Evolutionary conservation across 148 eudicot species (phyloP).

Genomic region (Camellia sinensis): DNA sequence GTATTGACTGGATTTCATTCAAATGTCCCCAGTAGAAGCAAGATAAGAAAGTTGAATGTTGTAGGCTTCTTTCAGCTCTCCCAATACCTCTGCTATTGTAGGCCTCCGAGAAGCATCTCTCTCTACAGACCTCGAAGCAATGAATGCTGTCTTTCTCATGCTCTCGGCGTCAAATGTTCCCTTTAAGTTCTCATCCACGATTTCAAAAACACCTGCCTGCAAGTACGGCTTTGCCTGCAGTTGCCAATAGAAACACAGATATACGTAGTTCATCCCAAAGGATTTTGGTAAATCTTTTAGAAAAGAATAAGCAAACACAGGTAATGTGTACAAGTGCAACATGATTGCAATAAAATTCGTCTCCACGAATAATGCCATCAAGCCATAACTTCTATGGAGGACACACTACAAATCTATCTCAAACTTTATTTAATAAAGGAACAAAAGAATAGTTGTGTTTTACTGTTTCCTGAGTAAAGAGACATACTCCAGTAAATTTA

Average conservation of each 20-base stretch:
- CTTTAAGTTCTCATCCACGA: conserved; percentile 67
- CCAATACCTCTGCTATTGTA: conserved; percentile 47
- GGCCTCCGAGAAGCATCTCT: conserved; percentile 78
- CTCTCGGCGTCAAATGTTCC: conserved; percentile 63
- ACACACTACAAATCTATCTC: neutral
- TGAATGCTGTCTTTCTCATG: conserved; percentile 56
- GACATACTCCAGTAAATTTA: neutral
- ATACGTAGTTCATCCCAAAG: neutral
- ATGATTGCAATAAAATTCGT: too few species aligned
- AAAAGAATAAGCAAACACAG: neutral
- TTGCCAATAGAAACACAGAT: neutral
- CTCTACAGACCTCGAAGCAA: conserved; percentile 74
- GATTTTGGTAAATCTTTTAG: neutral
- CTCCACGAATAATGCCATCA: too few species aligned
- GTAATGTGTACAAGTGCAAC: neutral
- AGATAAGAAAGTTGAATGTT: conserved; percentile 67
- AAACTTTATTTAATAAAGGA: neutral
- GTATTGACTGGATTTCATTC: conserved; percentile 12
- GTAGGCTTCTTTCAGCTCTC: conserved; percentile 73
- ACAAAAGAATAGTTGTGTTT: neutral
- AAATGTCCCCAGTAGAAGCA: conserved; percentile 44
- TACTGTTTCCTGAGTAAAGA: neutral
- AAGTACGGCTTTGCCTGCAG: conserved; percentile 80
- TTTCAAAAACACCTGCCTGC: conserved; percentile 77
- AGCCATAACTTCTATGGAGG: neutral